Evolutionary conservation across 139 green algal genomes (phyloP).

Genomic region (Closterium sp.): DNA sequence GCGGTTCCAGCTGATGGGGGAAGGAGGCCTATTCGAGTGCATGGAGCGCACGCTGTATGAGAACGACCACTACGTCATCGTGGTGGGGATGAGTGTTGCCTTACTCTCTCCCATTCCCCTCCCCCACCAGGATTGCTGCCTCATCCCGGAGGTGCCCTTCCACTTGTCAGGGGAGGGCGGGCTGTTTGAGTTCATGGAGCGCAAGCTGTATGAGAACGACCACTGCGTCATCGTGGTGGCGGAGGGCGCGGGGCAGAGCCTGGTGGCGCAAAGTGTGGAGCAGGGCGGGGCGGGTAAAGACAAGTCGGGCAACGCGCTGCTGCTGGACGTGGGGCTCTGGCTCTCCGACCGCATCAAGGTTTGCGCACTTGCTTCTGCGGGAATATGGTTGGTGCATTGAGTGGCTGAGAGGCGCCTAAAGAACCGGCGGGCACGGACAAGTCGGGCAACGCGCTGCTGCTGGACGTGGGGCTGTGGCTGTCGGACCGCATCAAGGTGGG

Average conservation of each 20-base stretch:
- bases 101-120: too few species aligned
- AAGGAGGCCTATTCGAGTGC: constrained; percentile 74
- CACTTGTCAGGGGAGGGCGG: constrained; percentile 71
- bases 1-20: constrained; percentile 75
- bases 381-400: not conserved
- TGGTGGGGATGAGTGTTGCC: constrained; percentile 66
- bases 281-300: not conserved
- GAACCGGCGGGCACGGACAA: not conserved
- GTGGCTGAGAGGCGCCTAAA: too few species aligned
- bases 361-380: not conserved
- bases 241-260: constrained; percentile 81
- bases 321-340: constrained; percentile 84
- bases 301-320: constrained; percentile 79
- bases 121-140: constrained; percentile 65
- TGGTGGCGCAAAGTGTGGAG: constrained; percentile 1
- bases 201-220: constrained; percentile 72
- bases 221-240: constrained; percentile 68
- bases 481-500: constrained; percentile 67
- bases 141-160: constrained; percentile 93
- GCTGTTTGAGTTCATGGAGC: constrained; percentile 76
- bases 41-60: constrained; percentile 71
- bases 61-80: constrained; percentile 67
- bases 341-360: constrained; percentile 73
- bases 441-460: constrained; percentile 83
- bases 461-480: constrained; percentile 84